Evolutionary conservation across 148 eudicot species (phyloP).

Genomic region (Vaccinium vitisidaea): DNA sequence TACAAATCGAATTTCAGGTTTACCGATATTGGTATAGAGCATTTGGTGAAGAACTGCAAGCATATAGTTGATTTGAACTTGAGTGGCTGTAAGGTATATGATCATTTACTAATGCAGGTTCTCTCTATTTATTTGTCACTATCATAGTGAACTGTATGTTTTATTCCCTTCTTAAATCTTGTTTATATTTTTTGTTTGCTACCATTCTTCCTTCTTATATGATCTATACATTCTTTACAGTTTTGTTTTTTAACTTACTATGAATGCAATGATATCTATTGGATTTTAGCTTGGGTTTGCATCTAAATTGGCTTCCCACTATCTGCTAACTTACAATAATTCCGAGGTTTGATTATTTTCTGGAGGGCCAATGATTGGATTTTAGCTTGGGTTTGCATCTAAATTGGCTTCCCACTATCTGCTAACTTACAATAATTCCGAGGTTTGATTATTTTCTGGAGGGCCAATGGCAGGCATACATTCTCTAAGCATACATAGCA

Average conservation of each 20-base stretch:
- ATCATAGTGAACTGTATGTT: background rate
- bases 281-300: background rate
- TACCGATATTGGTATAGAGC: conserved; percentile 59
- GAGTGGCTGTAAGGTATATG: conserved; percentile 92
- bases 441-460: background rate
- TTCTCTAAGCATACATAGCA: background rate
- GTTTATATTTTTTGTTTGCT: background rate
- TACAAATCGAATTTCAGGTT: conserved; percentile 51
- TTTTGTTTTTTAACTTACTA: too few relatives aligned
- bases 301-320: background rate
- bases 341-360: background rate
- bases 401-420: background rate
- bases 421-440: background rate
- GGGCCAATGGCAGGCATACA: background rate
- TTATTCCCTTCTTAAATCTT: background rate
- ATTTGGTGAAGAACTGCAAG: conserved; percentile 77
- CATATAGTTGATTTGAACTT: conserved; percentile 67
- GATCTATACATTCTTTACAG: background rate
- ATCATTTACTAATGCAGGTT: background rate
- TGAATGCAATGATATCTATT: background rate
- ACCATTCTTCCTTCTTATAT: background rate
- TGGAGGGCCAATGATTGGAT: background rate
- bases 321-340: background rate
- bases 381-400: background rate
- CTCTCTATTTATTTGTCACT: background rate